Base-by-base conservation (phyloP, 306 rosid genomes). In the Prunus kanzakura region DNA sequence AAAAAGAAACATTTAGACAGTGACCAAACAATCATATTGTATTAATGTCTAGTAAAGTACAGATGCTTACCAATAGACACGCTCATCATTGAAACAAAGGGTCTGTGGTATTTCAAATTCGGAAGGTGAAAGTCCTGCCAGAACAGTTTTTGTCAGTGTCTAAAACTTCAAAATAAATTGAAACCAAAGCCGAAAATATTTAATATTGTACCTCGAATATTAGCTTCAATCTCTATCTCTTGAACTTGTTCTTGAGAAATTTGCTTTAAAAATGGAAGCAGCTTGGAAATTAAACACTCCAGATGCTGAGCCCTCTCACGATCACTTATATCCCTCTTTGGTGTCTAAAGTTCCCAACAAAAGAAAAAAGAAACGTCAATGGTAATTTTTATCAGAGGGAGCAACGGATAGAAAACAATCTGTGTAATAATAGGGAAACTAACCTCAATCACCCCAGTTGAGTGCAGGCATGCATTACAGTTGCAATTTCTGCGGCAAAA, bases 381-480 rank as follows among this genome's bases (percentile, higher is more conserved):
- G 38, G 23, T 20, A 73, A 30, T 54, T 38, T 14, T 51, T 12
- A 27, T 16, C 27, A 60, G 64, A 79, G n/a, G 67, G 13, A 54
- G 67, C 43, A 68, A 80, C 73, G 66, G n/a, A 45, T 69, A 72
- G 63, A 3, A 60, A 11, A 54, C 11, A 16, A 11, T 19, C 68
- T 54, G 41, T 12, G 68, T 45, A 76, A 54, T 49, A 67, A 46
- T 73, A 64, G 49, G 69, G 67, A 65, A 66, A 58, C 69, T 75
- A 64, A 93, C 98, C 96, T 93, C 77, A 73, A 89, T 82, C 71
- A 80, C 38, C 78, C 93, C 88, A 79, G 81, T 82, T 66, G 90
- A 82, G 67, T 79, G 80, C 87, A 91, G 86, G 83, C 98, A 93
- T 52, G 50, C 80, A 86, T 89, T 90, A 85, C 98, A 93, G 87